Evolutionary conservation across 805 yeast species (phyloP), one percentile per base, ranked within the genome.

Genomic region (Komagataella kurtzmanii): DNA sequence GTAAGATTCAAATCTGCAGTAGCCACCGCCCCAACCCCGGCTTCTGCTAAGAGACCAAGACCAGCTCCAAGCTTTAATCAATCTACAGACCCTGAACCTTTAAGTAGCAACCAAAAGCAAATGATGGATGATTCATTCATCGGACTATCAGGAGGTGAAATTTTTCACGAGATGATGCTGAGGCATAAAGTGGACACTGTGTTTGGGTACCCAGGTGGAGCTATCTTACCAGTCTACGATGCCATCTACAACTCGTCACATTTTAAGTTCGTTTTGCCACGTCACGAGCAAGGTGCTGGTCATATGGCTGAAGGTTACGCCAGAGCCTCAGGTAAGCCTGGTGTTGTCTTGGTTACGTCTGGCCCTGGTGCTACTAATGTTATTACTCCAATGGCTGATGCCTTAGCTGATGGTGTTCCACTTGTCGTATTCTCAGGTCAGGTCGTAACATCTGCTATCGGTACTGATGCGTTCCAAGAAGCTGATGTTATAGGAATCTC

Each of bases 231-330:
- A 12, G 99, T 93, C 23, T 93, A 85, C 65, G 99, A 93, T 66
- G 98, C 98, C 58, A 93, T 93, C 59, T 87, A 85, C 75, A 85
- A 91, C 72, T 86, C 96, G 18, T 81, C 83, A 53, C 80, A 85
- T 62, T 91, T 93, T 76, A 80, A 83, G 59, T 93, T 93, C 65
- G 87, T 93, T 52, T 73, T 93, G 57, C 99, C 99, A 49, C 80
- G 95, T 62, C 98, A 93, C 68, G 99, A 93, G 70, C 99, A 93
- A 71, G 99, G 99, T 66, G 99, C 98, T 17, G 99, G 99, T 51
- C 99, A 93, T 70, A 93, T 93, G 98, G 99, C 99, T 52, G 97
- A 93, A 72, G 99, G 99, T 54, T 93, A 93, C 60, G 97, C 99
- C 52, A 78, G 95, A 59, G 99, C 96, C 45, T 69, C 75, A 48